phyloP scores from a whole-genome alignment of 106 monocot species.

The Acorus calamus region DNA sequence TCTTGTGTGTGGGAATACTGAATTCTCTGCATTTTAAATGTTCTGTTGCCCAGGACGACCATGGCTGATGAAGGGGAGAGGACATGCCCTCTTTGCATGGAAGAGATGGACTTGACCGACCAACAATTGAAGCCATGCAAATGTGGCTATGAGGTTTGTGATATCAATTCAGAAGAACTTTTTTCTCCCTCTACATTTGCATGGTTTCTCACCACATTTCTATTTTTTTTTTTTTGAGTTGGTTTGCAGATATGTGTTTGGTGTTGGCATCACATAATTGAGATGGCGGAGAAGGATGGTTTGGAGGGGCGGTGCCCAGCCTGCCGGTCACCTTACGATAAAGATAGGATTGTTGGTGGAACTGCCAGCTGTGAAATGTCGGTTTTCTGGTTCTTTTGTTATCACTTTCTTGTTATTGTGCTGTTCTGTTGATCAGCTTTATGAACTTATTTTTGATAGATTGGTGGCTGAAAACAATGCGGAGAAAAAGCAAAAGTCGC shows the following conservation, averaged over 20 bases:
- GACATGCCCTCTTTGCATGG: slow-evolving; percentile 27
- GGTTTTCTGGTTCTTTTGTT: slow-evolving; percentile 4
- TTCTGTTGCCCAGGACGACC: not conserved
- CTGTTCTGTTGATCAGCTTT: too few relatives aligned
- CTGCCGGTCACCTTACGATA: slow-evolving; percentile 38
- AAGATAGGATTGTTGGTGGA: slow-evolving; percentile 27
- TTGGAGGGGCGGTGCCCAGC: slow-evolving; percentile 31
- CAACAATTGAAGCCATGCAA: slow-evolving; percentile 34
- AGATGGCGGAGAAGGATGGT: slow-evolving; percentile 26
- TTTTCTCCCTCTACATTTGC: too few relatives aligned
- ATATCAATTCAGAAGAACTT: too few relatives aligned
- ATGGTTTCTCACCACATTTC: too few relatives aligned
- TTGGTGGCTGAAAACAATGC: slow-evolving; percentile 19
- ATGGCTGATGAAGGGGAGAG: slow-evolving; percentile 16
- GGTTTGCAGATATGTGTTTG: slow-evolving; percentile 41
- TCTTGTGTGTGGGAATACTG: too few relatives aligned
- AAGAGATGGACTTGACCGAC: slow-evolving; percentile 40
- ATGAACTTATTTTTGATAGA: slow-evolving; percentile 1
- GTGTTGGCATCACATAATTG: slow-evolving; percentile 46
- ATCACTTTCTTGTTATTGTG: not conserved
- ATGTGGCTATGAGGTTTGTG: slow-evolving; percentile 36
- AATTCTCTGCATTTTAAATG: too few relatives aligned
- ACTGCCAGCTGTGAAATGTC: slow-evolving; percentile 27
- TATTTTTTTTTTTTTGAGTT: too few relatives aligned
- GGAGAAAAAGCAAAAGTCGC: slow-evolving; percentile 22